phyloP scores from a whole-genome alignment of 2,329 filamentous ascomycete species.

The Rosellinia necatrix region DNA sequence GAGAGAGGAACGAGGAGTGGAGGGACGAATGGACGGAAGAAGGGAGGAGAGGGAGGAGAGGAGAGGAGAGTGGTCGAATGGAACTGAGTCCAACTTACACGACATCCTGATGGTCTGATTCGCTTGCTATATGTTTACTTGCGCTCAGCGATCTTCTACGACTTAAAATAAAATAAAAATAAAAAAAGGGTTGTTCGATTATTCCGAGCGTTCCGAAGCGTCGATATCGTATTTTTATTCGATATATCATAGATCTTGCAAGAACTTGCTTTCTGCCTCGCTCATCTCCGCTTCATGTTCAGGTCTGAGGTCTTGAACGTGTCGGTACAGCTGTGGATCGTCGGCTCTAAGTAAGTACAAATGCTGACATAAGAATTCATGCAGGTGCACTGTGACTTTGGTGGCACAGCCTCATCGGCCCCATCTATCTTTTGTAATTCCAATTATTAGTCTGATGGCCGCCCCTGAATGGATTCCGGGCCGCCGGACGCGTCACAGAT shows the following conservation, averaged over 20 bases:
- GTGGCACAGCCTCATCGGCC: slow-evolving; percentile 13
- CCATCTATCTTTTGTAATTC: background rate
- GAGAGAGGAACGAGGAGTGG: background rate
- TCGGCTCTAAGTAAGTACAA: background rate
- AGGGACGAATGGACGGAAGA: background rate
- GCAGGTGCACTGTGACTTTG: background rate
- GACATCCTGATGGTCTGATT: slow-evolving; percentile 28
- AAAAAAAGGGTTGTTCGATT: background rate
- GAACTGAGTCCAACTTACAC: slow-evolving; percentile 31
- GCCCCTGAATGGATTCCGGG: background rate
- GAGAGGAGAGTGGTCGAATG: background rate
- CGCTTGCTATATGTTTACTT: too few relatives aligned
- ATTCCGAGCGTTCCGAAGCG: background rate
- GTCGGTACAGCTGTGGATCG: slow-evolving; percentile 10
- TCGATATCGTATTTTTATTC: background rate
- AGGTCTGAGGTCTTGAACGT: background rate
- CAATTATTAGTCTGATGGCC: background rate
- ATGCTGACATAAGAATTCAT: slow-evolving; percentile 26
- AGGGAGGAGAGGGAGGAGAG: background rate
- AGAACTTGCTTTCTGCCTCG: background rate
- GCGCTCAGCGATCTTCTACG: background rate
- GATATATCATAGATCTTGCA: background rate
- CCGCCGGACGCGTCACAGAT: background rate
- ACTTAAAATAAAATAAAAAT: too few relatives aligned
- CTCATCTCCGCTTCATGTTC: background rate